Base-by-base conservation (phyloP, 1,284 basidiomycete genomes). In the Leccinum solheimii region DNA sequence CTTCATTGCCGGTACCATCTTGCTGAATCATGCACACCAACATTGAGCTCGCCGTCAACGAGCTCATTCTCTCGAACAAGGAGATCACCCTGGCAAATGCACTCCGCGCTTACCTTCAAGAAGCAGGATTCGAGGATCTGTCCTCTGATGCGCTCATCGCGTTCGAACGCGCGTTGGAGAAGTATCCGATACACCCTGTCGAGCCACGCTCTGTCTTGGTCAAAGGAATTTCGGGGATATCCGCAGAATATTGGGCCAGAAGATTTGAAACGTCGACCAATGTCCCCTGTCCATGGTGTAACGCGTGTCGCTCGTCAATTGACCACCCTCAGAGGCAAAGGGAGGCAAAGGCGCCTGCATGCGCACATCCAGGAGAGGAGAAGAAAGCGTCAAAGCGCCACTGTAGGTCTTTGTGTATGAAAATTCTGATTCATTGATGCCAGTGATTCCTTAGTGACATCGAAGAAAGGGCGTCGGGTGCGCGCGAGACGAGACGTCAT, bases 21-120 rank as follows among this genome's bases (percentile, higher is more conserved):
- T 53, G 23, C 13, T 21, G 45, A 48, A 54, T 52, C 48, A 69
- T 69, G 58, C 55, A 43, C n/a, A 62, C 62, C 43, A 67, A 56
- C 54, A 62, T 66, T 26, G 66, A 68, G 30, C 60, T 43, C 32
- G 64, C 61, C 52, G 50, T 64, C 54, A 58, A 63, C 16, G n/a
- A 55, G 2, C 56, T 64, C 14, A 48, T 61, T 52, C 13, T 48
- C 48, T 63, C 50, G 3, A 40, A 57, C 16, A 52, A 54, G 30
- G 51, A 66, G 23, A 50, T 59, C 21, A 59, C 65, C n/a, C 58
- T 61, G 21, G 32, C 40, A 10, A 63, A 68, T 48, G 45, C 38
- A 23, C 43, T 66, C 23, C 60, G 34, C 27, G 66, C 55, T 32
- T 63, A 66, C 55, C 21, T 68, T 21, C 48, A 8, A 32, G 50